Percentiles rank a stretch among this genome's conserved stretches.
phyloP scores from a whole-genome alignment of 2,329 filamentous ascomycete genomes.

The Periconia sp. region DNA sequence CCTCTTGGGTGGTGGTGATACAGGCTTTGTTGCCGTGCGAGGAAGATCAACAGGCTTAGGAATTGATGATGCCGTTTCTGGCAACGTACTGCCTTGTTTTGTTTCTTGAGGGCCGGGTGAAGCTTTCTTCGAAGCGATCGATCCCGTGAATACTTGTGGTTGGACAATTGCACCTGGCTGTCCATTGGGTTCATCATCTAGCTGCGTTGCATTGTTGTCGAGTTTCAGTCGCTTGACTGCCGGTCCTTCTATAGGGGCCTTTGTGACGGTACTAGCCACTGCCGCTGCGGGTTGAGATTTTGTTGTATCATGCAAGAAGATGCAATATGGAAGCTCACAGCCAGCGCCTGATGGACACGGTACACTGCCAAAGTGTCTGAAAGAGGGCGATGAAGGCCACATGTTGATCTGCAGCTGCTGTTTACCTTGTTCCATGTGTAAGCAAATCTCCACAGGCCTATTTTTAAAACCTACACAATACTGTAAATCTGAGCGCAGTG shows the following conservation, averaged over 20 bases:
- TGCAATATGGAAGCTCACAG: slow-evolving; percentile 62
- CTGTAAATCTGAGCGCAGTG: neutral
- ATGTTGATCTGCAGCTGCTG: slow-evolving; percentile 18
- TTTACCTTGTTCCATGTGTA: slow-evolving; percentile 17
- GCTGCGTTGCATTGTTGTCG: slow-evolving; percentile 18
- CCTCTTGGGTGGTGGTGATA: slow-evolving; percentile 39
- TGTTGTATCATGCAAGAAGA: slow-evolving; percentile 61
- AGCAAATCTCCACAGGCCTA: neutral
- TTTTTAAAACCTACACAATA: neutral
- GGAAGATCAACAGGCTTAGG: slow-evolving; percentile 17
- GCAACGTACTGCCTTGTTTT: slow-evolving; percentile 2
- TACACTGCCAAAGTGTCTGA: slow-evolving; percentile 30
- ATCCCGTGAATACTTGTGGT: slow-evolving; percentile 31
- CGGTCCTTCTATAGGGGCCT: slow-evolving; percentile 14
- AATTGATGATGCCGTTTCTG: slow-evolving; percentile 8
- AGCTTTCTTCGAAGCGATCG: slow-evolving; percentile 22
- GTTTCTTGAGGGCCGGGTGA: slow-evolving; percentile 12
- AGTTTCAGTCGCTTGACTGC: slow-evolving; percentile 41
- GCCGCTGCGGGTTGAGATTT: slow-evolving; percentile 9
- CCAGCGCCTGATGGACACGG: slow-evolving; percentile 57
- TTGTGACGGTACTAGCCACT: slow-evolving; percentile 4
- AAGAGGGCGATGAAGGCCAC: slow-evolving; percentile 37
- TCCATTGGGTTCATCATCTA: slow-evolving; percentile 5
- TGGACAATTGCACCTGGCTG: slow-evolving; percentile 1
- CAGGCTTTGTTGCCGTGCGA: slow-evolving; percentile 30